phyloP scores from a whole-genome alignment of 2,329 filamentous ascomycete species.

The Anthostomella pinea region DNA sequence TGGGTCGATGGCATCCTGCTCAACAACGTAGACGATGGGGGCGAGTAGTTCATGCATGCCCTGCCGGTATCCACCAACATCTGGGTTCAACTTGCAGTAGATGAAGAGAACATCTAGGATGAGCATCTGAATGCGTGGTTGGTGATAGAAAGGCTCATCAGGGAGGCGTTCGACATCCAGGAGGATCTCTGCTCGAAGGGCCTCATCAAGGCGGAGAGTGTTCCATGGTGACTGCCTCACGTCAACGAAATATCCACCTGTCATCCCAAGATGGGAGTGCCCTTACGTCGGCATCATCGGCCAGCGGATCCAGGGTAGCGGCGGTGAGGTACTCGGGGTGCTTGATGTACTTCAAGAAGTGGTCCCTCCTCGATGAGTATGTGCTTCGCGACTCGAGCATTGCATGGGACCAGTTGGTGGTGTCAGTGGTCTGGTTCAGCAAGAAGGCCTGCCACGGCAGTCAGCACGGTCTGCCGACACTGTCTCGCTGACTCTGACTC shows the following conservation, averaged over 20 bases:
- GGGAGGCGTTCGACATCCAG: constrained; percentile 95
- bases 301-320: constrained; percentile 75
- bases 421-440: constrained; percentile 66
- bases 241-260: constrained; percentile 12
- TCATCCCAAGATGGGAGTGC: background rate
- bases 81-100: constrained; percentile 88
- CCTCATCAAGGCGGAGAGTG: constrained; percentile 79
- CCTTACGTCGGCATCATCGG: constrained; percentile 66
- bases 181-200: constrained; percentile 80
- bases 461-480: no score
- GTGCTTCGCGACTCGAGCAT: constrained; percentile 67
- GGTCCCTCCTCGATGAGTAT: constrained; percentile 70
- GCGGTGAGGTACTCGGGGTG: constrained; percentile 75
- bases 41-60: constrained; percentile 97
- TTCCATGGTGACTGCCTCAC: constrained; percentile 79
- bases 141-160: constrained; percentile 86
- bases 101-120: constrained; percentile 90
- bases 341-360: constrained; percentile 78
- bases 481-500: no score
- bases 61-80: constrained; percentile 87
- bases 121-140: constrained; percentile 72
- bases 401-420: constrained; percentile 64
- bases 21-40: constrained; percentile 80
- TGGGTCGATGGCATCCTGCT: constrained; percentile 72
- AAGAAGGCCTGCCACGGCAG: constrained; percentile 67